These are phyloP conservation scores for Claviceps sp. DNA, from an alignment of 2,329 filamentous ascomycete species.

Conservation along the genomic window DNA sequence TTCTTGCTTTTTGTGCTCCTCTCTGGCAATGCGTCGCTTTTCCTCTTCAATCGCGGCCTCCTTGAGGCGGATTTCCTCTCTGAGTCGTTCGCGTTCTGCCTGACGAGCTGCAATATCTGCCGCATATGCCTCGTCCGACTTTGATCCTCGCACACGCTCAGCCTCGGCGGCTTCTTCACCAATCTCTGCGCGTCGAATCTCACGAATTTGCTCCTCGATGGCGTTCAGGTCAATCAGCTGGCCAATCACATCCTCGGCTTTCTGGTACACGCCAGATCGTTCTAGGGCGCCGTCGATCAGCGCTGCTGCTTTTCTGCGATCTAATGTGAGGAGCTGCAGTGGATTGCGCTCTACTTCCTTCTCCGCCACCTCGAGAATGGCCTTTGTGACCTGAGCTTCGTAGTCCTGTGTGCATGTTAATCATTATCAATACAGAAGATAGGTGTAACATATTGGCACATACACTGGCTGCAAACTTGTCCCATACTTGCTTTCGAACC, in stretches of 20 bases:
- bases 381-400: conserved; percentile 50
- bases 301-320: conserved; percentile 59
- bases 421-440: background rate
- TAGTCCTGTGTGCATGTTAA: conserved; percentile 40
- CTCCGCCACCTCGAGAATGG: conserved; percentile 57
- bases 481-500: conserved; percentile 64
- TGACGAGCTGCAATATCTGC: conserved; percentile 49
- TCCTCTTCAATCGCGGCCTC: conserved; percentile 49
- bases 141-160: conserved; percentile 51
- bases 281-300: conserved; percentile 69
- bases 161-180: conserved; percentile 54
- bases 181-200: conserved; percentile 52
- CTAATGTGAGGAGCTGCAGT: conserved; percentile 55
- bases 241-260: conserved; percentile 53
- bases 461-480: conserved; percentile 60
- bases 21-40: conserved; percentile 42
- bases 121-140: conserved; percentile 62
- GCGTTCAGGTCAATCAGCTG: conserved; percentile 52
- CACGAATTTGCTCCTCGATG: conserved; percentile 57
- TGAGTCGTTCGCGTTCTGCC: conserved; percentile 45
- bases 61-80: conserved; percentile 45
- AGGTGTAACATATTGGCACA: background rate
- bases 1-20: conserved; percentile 39
- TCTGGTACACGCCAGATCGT: conserved; percentile 61
- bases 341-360: conserved; percentile 65